phyloP scores from a whole-genome alignment of 1,284 basidiomycete species.

The Fistulina hepatica region DNA sequence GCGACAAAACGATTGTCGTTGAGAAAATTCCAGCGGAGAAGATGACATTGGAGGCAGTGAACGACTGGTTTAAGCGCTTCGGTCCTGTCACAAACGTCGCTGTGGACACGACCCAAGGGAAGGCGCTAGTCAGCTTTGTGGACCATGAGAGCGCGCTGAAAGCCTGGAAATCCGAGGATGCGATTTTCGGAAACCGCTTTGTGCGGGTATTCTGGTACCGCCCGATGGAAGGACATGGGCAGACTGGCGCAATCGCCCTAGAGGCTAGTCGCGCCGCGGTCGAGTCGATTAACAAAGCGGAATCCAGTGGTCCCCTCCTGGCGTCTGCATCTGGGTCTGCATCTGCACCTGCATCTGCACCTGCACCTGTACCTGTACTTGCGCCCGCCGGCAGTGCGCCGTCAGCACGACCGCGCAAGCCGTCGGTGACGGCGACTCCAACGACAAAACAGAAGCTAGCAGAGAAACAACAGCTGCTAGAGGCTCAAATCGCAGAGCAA shows the following conservation, averaged over 20 bases:
- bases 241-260: slow-evolving; percentile 59
- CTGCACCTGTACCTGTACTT: slow-evolving; percentile 26
- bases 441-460: too few species aligned
- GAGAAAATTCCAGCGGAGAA: slow-evolving; percentile 88
- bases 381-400: slow-evolving; percentile 26
- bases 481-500: slow-evolving; percentile 83
- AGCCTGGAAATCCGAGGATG: slow-evolving; percentile 89
- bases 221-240: slow-evolving; percentile 81
- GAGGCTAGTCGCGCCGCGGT: slow-evolving; percentile 69
- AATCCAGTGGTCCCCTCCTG: slow-evolving; percentile 15
- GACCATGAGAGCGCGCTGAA: slow-evolving; percentile 78
- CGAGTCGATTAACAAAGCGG: slow-evolving; percentile 38
- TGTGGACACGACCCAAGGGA: slow-evolving; percentile 56
- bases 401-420: too few species aligned
- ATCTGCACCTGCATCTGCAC: slow-evolving; percentile 13
- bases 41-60: slow-evolving; percentile 69
- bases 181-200: slow-evolving; percentile 88
- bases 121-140: slow-evolving; percentile 83
- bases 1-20: slow-evolving; percentile 82
- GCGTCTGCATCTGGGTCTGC: slow-evolving; percentile 12
- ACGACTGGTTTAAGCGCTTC: slow-evolving; percentile 86
- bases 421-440: too few species aligned
- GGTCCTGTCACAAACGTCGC: slow-evolving; percentile 91
- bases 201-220: slow-evolving; percentile 93
- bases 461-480: slow-evolving; percentile 66